These are phyloP conservation scores for Sabuloglossum arenarium DNA, from an alignment of 495 filamentous ascomycete species.

Conservation along the genomic window DNA sequence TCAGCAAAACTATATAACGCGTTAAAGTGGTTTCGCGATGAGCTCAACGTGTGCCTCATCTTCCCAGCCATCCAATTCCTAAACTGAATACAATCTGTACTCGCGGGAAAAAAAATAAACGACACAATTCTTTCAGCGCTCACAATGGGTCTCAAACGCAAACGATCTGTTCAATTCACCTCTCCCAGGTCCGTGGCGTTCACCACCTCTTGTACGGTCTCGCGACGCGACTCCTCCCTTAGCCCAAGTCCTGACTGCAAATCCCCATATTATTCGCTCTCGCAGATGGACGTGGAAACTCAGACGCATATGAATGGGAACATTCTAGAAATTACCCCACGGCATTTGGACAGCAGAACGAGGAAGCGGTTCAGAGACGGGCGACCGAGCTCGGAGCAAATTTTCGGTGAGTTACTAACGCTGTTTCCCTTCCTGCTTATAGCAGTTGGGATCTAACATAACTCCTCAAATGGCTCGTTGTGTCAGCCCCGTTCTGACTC, in stretches of 20 bases:
- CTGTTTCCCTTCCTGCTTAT: not conserved
- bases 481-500: not conserved
- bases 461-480: not conserved
- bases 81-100: not conserved
- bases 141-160: constrained; percentile 1
- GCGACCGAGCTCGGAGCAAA: not conserved
- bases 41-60: not conserved
- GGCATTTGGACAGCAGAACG: constrained; percentile 1
- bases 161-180: not conserved
- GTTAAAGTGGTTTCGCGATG: not conserved
- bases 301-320: not conserved
- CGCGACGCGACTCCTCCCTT: not conserved
- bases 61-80: not conserved
- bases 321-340: not conserved
- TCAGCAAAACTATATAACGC: not conserved
- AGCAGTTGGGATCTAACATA: not conserved
- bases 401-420: not conserved
- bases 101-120: too few relatives aligned
- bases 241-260: not conserved
- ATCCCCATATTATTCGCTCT: not conserved
- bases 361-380: constrained; percentile 3
- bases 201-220: not conserved
- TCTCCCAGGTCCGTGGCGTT: not conserved
- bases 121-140: too few relatives aligned
- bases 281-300: not conserved